These are phyloP conservation scores for Escovopsis weberi DNA, from an alignment of 2,329 filamentous ascomycete genomes.

Conservation along the genomic window DNA sequence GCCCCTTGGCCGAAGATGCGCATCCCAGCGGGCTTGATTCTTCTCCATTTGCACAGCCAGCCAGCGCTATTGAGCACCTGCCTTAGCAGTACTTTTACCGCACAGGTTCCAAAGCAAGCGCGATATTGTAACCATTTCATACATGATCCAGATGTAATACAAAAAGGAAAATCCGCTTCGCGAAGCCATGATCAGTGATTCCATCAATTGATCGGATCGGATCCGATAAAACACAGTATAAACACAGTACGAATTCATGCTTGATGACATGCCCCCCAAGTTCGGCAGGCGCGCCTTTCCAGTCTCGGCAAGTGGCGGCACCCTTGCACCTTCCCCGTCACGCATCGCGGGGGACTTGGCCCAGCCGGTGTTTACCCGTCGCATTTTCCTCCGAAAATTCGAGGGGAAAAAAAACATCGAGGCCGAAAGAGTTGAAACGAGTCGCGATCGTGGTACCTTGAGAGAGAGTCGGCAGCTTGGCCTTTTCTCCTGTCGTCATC, in stretches of 20 bases:
- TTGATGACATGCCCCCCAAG: not conserved
- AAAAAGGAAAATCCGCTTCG: too few relatives aligned
- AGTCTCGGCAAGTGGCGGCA: not conserved
- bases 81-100: too few relatives aligned
- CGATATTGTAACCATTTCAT: too few relatives aligned
- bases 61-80: too few relatives aligned
- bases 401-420: slow-evolving; percentile 14
- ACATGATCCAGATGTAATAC: too few relatives aligned
- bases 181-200: too few relatives aligned
- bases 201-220: too few relatives aligned
- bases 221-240: not conserved
- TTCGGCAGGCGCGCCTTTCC: not conserved
- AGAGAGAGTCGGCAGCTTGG: not conserved
- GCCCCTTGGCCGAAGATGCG: too few relatives aligned
- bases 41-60: too few relatives aligned
- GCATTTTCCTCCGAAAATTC: slow-evolving; percentile 2
- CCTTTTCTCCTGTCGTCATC: too few relatives aligned
- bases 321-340: not conserved
- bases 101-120: too few relatives aligned
- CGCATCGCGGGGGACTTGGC: slow-evolving; percentile 2
- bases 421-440: not conserved
- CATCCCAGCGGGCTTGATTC: too few relatives aligned
- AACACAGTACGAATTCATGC: not conserved
- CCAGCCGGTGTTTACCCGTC: slow-evolving; percentile 22
- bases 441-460: slow-evolving; percentile 7